Base-by-base conservation (phyloP, 192 early-diverging fungal species). In the Podila horticola region DNA sequence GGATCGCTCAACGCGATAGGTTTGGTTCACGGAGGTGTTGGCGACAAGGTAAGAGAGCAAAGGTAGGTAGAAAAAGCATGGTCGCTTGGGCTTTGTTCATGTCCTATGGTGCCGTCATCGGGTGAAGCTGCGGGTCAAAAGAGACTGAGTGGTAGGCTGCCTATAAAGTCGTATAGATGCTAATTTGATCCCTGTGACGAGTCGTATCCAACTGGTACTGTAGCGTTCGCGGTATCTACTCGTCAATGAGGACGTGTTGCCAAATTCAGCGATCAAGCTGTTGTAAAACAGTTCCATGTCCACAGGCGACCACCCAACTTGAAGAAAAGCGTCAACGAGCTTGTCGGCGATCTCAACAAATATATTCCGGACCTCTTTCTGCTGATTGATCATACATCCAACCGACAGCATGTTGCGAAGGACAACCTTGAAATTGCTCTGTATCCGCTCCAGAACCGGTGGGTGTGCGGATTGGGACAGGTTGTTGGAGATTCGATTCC, bases 361-460 rank as follows among this genome's bases (percentile, higher is more conserved):
- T 19, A 83, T 70, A 26, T 77, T 75, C 20, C 82, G 74, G 7
- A 83, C 74, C 12, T 83, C 82, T 36, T 83, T 83, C 45, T 74
- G 74, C 55, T 74, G 74, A 20, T 74, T 75, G 28, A 83, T 72
- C 68, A 74, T 72, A 36, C 74, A 60, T 5, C 82, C 82, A 8
- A 83, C 62, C 38, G 73, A 72, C 8, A 83, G 49, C 73, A 83
- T 75, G 55, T 75, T 83, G 5, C 74, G 51, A 24, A 83, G 64
- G 28, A 83, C 62, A 22, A 75, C 66, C 62, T 83, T 83, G 59
- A 83, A 83, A 60, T 83, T 74, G 22, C 64, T 70, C 65, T 83
- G 82, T 69, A 82, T 82, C 72, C 77, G 77, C 33, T 82, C 72
- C 33, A 82, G 26, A 6, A 72, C 72, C 1, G 77, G 77, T n/a